phyloP scores from a whole-genome alignment of 495 filamentous ascomycete species.

The Penicillium pancosmium region DNA sequence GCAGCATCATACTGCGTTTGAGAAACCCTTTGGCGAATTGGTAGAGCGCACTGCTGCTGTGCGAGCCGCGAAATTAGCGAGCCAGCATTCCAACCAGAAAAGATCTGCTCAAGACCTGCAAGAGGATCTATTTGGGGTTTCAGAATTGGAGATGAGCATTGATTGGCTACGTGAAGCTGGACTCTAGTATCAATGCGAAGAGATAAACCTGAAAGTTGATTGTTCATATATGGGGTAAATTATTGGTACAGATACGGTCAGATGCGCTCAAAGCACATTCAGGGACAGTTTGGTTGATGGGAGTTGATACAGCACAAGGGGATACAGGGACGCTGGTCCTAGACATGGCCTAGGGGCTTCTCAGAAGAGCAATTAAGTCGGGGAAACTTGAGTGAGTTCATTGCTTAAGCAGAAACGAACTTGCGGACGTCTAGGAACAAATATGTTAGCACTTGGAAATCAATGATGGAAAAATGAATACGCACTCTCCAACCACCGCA shows the following conservation, averaged over 20 bases:
- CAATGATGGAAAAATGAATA: conserved; percentile 16
- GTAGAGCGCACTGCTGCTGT: conserved; percentile 1
- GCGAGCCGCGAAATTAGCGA: background rate
- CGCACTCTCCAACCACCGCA: conserved; percentile 82
- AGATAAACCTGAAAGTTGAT: conserved; percentile 2
- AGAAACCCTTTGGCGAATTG: background rate
- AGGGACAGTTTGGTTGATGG: conserved; percentile 4
- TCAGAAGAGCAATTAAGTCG: background rate
- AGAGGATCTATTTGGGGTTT: background rate
- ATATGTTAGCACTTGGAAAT: conserved; percentile 17
- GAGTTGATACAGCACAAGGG: conserved; percentile 18
- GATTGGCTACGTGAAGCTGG: background rate
- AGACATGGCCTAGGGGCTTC: background rate
- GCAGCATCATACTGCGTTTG: background rate
- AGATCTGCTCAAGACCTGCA: background rate
- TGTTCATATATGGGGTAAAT: conserved; percentile 18
- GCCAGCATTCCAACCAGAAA: background rate
- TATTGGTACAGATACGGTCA: conserved; percentile 24
- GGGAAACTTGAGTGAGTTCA: background rate
- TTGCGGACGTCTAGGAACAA: conserved; percentile 62
- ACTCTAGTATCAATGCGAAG: background rate
- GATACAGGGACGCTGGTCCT: conserved; percentile 1
- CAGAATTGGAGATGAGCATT: background rate
- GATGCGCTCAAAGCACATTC: conserved; percentile 5
- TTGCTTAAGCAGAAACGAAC: conserved; percentile 68